Evolutionary conservation across 169 alveolate species (phyloP).

Genomic region (Blepharisma undulans): DNA sequence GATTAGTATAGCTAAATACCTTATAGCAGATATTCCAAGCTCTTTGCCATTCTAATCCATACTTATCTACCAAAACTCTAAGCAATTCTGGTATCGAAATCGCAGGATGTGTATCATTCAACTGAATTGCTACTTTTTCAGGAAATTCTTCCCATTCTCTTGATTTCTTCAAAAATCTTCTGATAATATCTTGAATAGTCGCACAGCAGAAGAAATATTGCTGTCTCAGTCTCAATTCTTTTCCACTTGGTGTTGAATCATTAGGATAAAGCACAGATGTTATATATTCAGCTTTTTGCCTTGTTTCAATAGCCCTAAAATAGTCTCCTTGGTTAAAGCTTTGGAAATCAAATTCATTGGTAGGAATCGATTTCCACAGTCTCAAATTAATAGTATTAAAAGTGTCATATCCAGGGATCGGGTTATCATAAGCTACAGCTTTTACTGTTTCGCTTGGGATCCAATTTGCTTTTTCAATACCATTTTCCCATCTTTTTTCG

Average conservation of each 20-base stretch:
- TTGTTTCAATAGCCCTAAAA: conserved; percentile 86
- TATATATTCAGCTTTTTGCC: conserved; percentile 92
- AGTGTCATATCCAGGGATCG: conserved; percentile 96
- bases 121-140: conserved; percentile 84
- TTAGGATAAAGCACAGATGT: conserved; percentile 96
- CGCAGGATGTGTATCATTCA: conserved; percentile 97
- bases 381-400: conserved; percentile 92
- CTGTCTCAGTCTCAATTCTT: conserved; percentile 93
- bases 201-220: conserved; percentile 96
- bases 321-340: conserved; percentile 91
- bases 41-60: conserved; percentile 86
- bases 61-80: conserved; percentile 91
- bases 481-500: conserved; percentile 73
- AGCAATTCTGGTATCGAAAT: conserved; percentile 93
- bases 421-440: conserved; percentile 96
- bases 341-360: conserved; percentile 91
- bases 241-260: conserved; percentile 91
- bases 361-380: conserved; percentile 92
- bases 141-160: conserved; percentile 89
- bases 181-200: conserved; percentile 88
- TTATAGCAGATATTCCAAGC: conserved; percentile 89
- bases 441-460: conserved; percentile 92
- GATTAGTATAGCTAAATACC: conserved; percentile 93
- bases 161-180: conserved; percentile 88
- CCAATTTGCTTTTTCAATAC: conserved; percentile 86